phyloP scores from a whole-genome alignment of 2,329 filamentous ascomycete genomes.

The Parastagonospora nodorum region DNA sequence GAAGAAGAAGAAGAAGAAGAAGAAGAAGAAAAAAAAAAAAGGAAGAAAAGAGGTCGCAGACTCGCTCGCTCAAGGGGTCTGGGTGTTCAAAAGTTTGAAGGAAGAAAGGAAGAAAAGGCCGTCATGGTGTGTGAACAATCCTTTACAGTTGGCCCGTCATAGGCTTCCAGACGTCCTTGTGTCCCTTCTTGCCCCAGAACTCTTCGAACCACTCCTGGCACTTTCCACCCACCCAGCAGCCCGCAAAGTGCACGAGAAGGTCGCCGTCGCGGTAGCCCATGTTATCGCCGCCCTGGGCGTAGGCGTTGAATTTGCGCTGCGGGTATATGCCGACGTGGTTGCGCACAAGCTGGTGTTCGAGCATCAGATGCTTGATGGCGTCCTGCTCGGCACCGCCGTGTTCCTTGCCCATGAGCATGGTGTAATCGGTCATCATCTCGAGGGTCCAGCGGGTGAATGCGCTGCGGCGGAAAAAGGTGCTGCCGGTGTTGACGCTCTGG shows the following conservation, averaged over 20 bases:
- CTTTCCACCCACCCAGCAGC: constrained; percentile 46
- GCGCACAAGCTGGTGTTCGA: constrained; percentile 44
- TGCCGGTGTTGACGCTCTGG: constrained; percentile 48
- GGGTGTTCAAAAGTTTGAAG: neutral
- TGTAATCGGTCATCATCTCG: constrained; percentile 48
- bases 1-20: neutral
- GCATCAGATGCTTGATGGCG: constrained; percentile 41
- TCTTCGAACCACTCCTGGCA: constrained; percentile 44
- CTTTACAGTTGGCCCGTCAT: neutral
- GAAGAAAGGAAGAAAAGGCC: neutral
- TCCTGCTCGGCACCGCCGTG: constrained; percentile 45
- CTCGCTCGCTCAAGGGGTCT: neutral
- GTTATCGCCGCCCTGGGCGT: constrained; percentile 39
- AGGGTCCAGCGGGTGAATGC: constrained; percentile 45
- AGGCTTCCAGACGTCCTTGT: constrained; percentile 29
- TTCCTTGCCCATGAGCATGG: constrained; percentile 41
- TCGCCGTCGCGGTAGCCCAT: constrained; percentile 49
- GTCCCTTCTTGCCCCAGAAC: constrained; percentile 41
- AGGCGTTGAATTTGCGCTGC: constrained; percentile 47
- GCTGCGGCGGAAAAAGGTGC: constrained; percentile 46
- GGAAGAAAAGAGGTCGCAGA: neutral
- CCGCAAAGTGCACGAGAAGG: constrained; percentile 48
- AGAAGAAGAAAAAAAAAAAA: neutral
- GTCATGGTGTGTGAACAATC: neutral
- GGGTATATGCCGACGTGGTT: constrained; percentile 45